Evolutionary conservation across 2,329 filamentous ascomycete genomes (phyloP), one percentile per base, ranked within the genome.

Genomic region (Ophiostoma quercus): DNA sequence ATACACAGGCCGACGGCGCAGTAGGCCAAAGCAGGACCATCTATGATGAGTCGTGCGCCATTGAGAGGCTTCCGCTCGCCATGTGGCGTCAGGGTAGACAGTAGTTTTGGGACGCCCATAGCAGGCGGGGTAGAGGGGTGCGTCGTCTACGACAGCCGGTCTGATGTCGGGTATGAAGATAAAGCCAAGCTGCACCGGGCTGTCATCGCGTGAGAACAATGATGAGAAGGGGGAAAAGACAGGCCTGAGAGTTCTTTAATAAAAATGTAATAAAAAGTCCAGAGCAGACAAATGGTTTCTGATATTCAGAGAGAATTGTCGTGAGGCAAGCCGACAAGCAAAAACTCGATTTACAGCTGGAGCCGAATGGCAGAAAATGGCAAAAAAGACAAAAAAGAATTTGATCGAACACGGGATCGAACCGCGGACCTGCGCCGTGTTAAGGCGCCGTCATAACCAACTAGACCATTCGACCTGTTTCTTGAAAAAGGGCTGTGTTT

Each of bases 1-100:
- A 69, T 70, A 62, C 74, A 75, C 22, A 75, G 68, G 16, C 68
- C 65, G 67, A 73, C 71, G 68, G 71, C 67, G 60, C 72, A 69
- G 75, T 78, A 76, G n/a, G 75, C 74, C 69, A 77, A 69, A 2
- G 72, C 73, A 2, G 76, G 76, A 22, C 76, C 76, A 66, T 77
- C 76, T 9, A 77, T 72, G 8, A 76, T 73, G 14, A 75, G 72
- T 5, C 69, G 67, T 1, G 71, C 69, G 19, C 68, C 67, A 41
- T 72, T 72, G 8, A 77, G 66, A 2, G 69, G 67, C 2, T 68
- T 70, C 19, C 69, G 71, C 14, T 75, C 70, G 14, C 71, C 75
- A 47, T 73, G 75, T 9, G 74, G 74, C 66, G 69, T 68, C 29
- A 76, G 68, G 32, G 69, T 72, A 5, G 70, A n/a, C 6, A 74